A percentile compares a stretch with the other conserved stretches of the same genome.
These are phyloP conservation scores for Oryza meyeriana DNA, from an alignment of 176 grass and related monocot species.

Conservation along the genomic window DNA sequence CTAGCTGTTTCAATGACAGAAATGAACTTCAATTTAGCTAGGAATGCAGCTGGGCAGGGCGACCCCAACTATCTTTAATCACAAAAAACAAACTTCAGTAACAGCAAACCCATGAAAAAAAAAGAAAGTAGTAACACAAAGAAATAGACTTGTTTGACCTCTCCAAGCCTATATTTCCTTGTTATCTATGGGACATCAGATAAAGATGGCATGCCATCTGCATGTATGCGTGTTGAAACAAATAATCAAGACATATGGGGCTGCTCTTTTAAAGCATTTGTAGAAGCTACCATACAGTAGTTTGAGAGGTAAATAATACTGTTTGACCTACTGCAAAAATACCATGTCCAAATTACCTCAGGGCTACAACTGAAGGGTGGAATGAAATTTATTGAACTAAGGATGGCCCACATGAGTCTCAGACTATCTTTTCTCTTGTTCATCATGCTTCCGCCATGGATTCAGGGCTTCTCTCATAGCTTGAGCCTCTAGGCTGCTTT, in stretches of 20 bases:
- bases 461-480: conserved; percentile 82
- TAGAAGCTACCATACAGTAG: not conserved
- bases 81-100: not conserved
- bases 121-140: not conserved
- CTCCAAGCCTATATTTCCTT: not conserved
- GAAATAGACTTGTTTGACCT: not conserved
- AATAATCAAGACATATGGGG: not conserved
- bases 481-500: conserved; percentile 68
- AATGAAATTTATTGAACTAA: conserved; percentile 16
- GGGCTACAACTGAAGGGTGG: not conserved
- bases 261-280: not conserved
- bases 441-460: conserved; percentile 72
- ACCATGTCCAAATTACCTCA: not conserved
- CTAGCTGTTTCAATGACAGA: not conserved
- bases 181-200: not conserved
- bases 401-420: conserved; percentile 12
- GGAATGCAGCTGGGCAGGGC: not conserved
- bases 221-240: not conserved
- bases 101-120: not conserved
- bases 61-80: not conserved
- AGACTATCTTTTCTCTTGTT: conserved; percentile 38
- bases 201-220: not conserved
- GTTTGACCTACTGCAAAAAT: conserved; percentile 10
- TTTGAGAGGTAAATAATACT: not conserved
- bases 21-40: not conserved